Evolutionary conservation across 495 filamentous ascomycete species (phyloP).

Genomic region (Durotheca rogersii): DNA sequence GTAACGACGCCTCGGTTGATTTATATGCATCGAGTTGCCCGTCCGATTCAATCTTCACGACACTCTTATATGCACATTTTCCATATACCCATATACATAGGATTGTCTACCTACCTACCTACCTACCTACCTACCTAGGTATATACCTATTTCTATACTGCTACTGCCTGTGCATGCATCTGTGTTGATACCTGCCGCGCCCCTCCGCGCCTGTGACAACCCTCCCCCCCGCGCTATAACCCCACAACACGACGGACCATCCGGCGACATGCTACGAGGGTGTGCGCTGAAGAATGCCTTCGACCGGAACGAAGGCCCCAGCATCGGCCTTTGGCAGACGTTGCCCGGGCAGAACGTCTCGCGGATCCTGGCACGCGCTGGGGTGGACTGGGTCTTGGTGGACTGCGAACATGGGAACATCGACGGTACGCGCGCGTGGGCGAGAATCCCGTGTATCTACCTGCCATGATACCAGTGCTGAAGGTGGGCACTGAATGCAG

Average conservation of each 20-base stretch:
- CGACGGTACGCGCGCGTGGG: conserved; percentile 52
- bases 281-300: conserved; percentile 65
- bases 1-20: no score
- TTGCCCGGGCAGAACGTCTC: conserved; percentile 71
- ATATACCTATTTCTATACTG: conserved; percentile 12
- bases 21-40: no score
- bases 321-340: conserved; percentile 73
- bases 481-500: conserved; percentile 37
- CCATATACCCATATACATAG: no score
- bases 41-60: no score
- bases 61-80: no score
- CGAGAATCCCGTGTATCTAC: background rate
- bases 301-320: conserved; percentile 52
- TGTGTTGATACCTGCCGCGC: background rate
- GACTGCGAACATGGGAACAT: conserved; percentile 81
- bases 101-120: background rate
- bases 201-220: background rate
- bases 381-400: conserved; percentile 73
- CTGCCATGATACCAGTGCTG: background rate
- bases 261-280: conserved; percentile 58
- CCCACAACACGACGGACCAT: conserved; percentile 10
- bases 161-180: conserved; percentile 1
- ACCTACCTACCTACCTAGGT: background rate
- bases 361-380: conserved; percentile 64
- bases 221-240: background rate